Conservation (phyloP, 2,329 filamentous ascomycete genomes). For the Phyllosticta citriasiana region DNA sequence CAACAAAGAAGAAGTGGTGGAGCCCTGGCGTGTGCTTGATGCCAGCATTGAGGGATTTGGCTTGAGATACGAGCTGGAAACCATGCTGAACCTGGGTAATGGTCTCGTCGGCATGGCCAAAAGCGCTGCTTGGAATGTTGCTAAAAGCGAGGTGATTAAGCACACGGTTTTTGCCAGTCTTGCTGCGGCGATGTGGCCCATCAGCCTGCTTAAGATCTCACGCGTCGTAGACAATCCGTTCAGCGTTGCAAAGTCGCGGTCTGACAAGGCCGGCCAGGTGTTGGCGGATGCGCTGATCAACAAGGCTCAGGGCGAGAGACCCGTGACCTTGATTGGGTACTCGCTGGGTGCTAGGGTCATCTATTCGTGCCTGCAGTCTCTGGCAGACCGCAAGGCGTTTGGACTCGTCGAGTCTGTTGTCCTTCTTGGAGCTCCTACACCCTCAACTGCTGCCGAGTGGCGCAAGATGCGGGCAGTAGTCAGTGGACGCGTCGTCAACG, state of each 20-base stretch:
- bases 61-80: slow-evolving; percentile 71
- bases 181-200: slow-evolving; percentile 39
- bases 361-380: slow-evolving; percentile 65
- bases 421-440: slow-evolving; percentile 70
- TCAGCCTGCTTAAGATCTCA: slow-evolving; percentile 36
- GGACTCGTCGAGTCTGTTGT: slow-evolving; percentile 77
- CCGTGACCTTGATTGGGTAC: slow-evolving; percentile 72
- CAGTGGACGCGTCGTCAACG: slow-evolving; percentile 73
- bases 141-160: slow-evolving; percentile 66
- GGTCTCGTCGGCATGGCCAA: slow-evolving; percentile 68
- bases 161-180: slow-evolving; percentile 41
- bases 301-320: slow-evolving; percentile 69
- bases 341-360: slow-evolving; percentile 74
- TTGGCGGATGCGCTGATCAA: slow-evolving; percentile 77
- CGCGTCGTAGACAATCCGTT: slow-evolving; percentile 73
- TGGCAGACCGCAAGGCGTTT: slow-evolving; percentile 71
- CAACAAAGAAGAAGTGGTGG: slow-evolving; percentile 57
- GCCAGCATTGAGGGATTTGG: slow-evolving; percentile 67
- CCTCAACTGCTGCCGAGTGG: slow-evolving; percentile 65
- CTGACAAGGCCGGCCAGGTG: slow-evolving; percentile 69
- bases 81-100: slow-evolving; percentile 66
- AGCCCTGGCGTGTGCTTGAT: slow-evolving; percentile 66
- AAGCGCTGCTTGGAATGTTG: slow-evolving; percentile 69
- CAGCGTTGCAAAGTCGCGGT: slow-evolving; percentile 62
- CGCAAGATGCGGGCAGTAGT: slow-evolving; percentile 67